Evolutionary conservation across 2,329 filamentous ascomycete genomes (phyloP).

Genomic region (Chaetomium strumarium): DNA sequence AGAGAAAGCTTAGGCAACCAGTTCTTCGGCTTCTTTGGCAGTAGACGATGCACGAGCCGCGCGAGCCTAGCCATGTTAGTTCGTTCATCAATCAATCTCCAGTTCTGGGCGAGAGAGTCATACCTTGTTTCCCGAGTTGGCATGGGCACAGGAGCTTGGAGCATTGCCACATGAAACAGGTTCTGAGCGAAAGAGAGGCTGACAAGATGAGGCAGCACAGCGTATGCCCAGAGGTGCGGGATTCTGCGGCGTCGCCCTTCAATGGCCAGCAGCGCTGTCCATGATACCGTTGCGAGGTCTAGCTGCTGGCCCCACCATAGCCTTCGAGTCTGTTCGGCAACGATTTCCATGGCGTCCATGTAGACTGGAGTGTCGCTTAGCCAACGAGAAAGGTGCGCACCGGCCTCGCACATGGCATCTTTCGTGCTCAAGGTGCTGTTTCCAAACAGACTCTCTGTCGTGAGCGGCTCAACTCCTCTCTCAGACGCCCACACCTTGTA

Average conservation of each 20-base stretch:
- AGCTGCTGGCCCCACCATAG: constrained; percentile 60
- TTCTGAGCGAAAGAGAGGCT: constrained; percentile 58
- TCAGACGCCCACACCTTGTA: constrained; percentile 36
- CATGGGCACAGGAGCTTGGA: constrained; percentile 49
- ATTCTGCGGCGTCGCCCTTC: constrained; percentile 55
- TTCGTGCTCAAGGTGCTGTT: background rate
- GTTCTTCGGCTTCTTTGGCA: constrained; percentile 38
- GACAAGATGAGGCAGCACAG: constrained; percentile 53
- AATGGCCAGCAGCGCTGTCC: constrained; percentile 51
- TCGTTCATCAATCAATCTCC: background rate
- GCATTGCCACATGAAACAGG: constrained; percentile 54
- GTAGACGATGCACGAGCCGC: constrained; percentile 23
- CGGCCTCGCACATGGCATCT: constrained; percentile 18
- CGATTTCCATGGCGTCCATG: constrained; percentile 47
- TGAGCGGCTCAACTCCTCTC: constrained; percentile 29
- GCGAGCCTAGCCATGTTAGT: constrained; percentile 19
- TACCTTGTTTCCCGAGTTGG: constrained; percentile 30
- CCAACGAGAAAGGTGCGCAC: constrained; percentile 43
- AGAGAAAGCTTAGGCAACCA: constrained; percentile 38
- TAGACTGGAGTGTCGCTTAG: constrained; percentile 47
- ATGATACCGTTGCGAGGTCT: constrained; percentile 48
- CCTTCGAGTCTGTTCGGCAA: constrained; percentile 48
- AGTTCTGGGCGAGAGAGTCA: background rate
- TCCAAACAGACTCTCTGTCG: background rate
- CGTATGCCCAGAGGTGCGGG: constrained; percentile 49